Evolutionary conservation across 1,284 basidiomycete genomes (phyloP).

Genomic region (Exsudoporus floridanus): DNA sequence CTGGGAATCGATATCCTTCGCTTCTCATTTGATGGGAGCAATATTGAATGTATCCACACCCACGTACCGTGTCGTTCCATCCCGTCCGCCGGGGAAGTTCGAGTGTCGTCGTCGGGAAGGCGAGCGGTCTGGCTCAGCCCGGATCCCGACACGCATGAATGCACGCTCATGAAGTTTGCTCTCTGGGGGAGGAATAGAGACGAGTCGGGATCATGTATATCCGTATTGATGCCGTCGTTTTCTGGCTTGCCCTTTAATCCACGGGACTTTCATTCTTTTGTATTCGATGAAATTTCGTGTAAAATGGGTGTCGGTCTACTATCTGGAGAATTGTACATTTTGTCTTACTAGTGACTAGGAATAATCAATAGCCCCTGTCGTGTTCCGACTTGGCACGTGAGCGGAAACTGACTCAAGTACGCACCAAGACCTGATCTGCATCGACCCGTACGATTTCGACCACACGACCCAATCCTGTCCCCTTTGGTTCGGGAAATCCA

Average conservation of each 20-base stretch:
- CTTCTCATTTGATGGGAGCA: conserved; percentile 15
- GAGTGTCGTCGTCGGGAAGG: conserved; percentile 23
- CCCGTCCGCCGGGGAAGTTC: conserved; percentile 16
- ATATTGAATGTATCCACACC: conserved; percentile 3
- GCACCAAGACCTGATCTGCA: too few relatives aligned
- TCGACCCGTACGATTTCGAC: conserved; percentile 6
- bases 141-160: conserved; percentile 15
- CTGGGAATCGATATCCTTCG: conserved; percentile 11
- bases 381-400: conserved; percentile 27
- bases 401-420: conserved; percentile 14
- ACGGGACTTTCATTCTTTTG: conserved; percentile 22
- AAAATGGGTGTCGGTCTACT: conserved; percentile 19
- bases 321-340: conserved; percentile 26
- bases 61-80: conserved; percentile 11
- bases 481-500: background rate
- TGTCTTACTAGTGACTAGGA: conserved; percentile 12
- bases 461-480: background rate
- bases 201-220: conserved; percentile 9
- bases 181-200: conserved; percentile 3
- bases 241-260: conserved; percentile 28
- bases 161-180: conserved; percentile 23
- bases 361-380: conserved; percentile 20
- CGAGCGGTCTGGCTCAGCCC: conserved; percentile 26
- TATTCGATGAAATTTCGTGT: conserved; percentile 32
- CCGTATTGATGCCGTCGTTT: conserved; percentile 23